These are phyloP conservation scores for Nelumbo lutea DNA, from an alignment of 164 flowering plant genomes.

Conservation along the genomic window DNA sequence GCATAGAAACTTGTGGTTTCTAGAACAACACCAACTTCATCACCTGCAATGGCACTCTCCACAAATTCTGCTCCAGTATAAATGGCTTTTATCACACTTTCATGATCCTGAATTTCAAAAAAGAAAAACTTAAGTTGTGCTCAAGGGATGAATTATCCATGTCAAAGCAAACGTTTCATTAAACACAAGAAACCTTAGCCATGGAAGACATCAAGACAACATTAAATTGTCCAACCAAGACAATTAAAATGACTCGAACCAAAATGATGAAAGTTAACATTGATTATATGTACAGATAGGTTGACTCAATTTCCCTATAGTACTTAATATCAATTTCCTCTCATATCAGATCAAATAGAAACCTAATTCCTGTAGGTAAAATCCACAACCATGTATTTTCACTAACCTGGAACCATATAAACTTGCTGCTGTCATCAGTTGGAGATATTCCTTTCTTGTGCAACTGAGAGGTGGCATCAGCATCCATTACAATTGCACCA, in stretches of 20 bases:
- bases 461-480: constrained; percentile 85
- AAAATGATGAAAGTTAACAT: too few species aligned
- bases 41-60: constrained; percentile 42
- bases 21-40: constrained; percentile 73
- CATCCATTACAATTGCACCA: constrained; percentile 80
- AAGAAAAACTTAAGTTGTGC: neutral
- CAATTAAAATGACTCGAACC: neutral
- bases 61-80: constrained; percentile 70
- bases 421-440: constrained; percentile 79
- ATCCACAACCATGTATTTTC: neutral
- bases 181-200: neutral
- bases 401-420: constrained; percentile 76
- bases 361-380: neutral
- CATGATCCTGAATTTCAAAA: constrained; percentile 52
- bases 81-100: constrained; percentile 72
- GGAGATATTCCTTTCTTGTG: constrained; percentile 57
- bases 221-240: neutral
- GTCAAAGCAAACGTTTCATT: neutral
- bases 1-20: constrained; percentile 88
- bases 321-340: too few species aligned
- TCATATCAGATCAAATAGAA: too few species aligned
- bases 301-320: too few species aligned
- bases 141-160: neutral
- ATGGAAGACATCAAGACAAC: neutral
- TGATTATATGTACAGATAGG: too few species aligned